Base-by-base conservation (phyloP, 2,329 filamentous ascomycete genomes). In the Aspergillus quadricinctus region DNA sequence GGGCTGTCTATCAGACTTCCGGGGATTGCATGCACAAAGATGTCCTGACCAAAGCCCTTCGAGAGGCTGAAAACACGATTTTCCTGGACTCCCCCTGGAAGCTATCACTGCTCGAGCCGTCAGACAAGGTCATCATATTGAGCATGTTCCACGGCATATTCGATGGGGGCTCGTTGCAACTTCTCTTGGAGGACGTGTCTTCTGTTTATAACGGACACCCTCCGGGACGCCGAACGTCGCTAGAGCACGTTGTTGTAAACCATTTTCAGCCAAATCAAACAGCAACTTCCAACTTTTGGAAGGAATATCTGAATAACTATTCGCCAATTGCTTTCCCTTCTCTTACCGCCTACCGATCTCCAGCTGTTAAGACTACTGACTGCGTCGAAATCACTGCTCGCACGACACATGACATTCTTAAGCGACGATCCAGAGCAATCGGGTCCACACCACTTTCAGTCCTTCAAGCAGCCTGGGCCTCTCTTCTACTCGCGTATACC, bases 111-210 rank as follows among this genome's bases (percentile, higher is more conserved):
- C 28, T 69, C 5, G 48, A 53, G 27, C 53, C 57, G 1, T 29
- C 45, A 3, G 14, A 37, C 14, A 14, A 37, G 50, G 2, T 52
- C 54, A 48, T 73, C 9, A 53, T 72, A n/a, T 57, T 73, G 28
- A 69, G 70, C 59, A 67, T 74, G 57, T 71, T 72, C 21, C 72
- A 75, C 57, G 72, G 71, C 25, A 68, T 75, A 14, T 73, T 72
- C 48, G 72, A 75, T 48, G 72, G 72, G 46, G 71, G 68, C 3
- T 74, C 72, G 1, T 48, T 72, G 41, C 64, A 72, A 49, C 58
- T 72, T 5, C 67, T 75, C 4, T 59, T 73, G 6, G 57, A 65
- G 25, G 72, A 75, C 49, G 68, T 74, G 17, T 53, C 59, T 48
- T 59, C 56, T 7, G 58, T 52, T 14, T 69, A 69, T 25, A n/a